phyloP scores from a whole-genome alignment of 75 land plant genomes.

The Pinus albicaulis region DNA sequence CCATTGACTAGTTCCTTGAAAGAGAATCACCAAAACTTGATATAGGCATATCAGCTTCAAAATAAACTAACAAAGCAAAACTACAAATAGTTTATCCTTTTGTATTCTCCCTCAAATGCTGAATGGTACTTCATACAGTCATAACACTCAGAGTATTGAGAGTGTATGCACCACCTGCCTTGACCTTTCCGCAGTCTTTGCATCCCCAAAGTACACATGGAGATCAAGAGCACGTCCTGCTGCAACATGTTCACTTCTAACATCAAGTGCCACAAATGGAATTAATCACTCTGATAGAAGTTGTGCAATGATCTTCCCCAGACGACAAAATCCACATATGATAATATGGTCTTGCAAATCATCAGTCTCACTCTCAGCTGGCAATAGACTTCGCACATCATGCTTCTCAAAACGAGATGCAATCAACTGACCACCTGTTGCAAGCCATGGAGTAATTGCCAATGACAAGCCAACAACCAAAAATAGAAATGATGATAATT shows the following conservation, averaged over 20 bases:
- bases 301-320: too few relatives aligned
- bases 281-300: too few relatives aligned
- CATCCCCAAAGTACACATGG: constrained; percentile 30
- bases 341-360: too few relatives aligned
- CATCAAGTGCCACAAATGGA: too few relatives aligned
- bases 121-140: constrained; percentile 79
- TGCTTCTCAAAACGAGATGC: constrained; percentile 96
- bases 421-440: constrained; percentile 93
- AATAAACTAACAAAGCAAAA: too few relatives aligned
- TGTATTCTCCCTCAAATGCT: constrained; percentile 76
- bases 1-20: too few relatives aligned
- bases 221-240: too few relatives aligned
- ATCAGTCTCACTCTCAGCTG: constrained; percentile 96
- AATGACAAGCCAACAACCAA: constrained; percentile 94
- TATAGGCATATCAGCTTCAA: too few relatives aligned
- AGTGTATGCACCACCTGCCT: constrained; percentile 64
- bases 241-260: too few relatives aligned
- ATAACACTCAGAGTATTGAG: constrained; percentile 75
- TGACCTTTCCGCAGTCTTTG: constrained; percentile 60
- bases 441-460: constrained; percentile 96
- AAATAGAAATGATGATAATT: constrained; percentile 89
- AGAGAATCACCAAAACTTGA: too few relatives aligned
- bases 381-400: constrained; percentile 93
- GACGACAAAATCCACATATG: too few relatives aligned
- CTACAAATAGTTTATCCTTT: constrained; percentile 26